Percentiles rank a stretch among this genome's conserved stretches.
Evolutionary conservation across 305 asterid genomes (phyloP).

Genomic region (Fraxinus xanthoxyloides): DNA sequence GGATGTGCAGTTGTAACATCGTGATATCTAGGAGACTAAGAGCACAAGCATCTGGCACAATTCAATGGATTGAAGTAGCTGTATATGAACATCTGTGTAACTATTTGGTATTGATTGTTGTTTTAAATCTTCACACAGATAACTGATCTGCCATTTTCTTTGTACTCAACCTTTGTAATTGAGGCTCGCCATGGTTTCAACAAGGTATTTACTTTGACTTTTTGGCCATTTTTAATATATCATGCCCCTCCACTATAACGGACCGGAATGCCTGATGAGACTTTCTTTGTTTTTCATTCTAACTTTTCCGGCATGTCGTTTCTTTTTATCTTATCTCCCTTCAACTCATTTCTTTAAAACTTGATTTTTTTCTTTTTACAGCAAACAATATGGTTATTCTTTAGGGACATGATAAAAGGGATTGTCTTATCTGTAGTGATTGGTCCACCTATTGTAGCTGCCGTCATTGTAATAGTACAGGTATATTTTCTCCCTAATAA

Average conservation of each 20-base stretch:
- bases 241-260: background rate
- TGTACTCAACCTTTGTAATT: constrained; percentile 93
- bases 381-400: constrained; percentile 93
- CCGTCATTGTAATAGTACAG: constrained; percentile 86
- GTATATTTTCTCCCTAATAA: constrained; percentile 32
- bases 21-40: background rate
- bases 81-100: background rate
- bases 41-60: background rate
- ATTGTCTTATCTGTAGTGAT: constrained; percentile 55
- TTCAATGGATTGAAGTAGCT: background rate
- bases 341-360: constrained; percentile 16
- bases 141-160: constrained; percentile 89
- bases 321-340: constrained; percentile 3
- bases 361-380: constrained; percentile 28
- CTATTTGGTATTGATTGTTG: background rate
- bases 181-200: constrained; percentile 96
- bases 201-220: constrained; percentile 48
- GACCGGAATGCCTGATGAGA: background rate
- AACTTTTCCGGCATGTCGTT: background rate
- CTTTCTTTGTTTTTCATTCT: constrained; percentile 14
- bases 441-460: constrained; percentile 98
- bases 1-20: background rate
- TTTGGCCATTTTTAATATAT: background rate
- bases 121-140: constrained; percentile 47
- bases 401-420: constrained; percentile 89